A percentile compares a stretch with the other conserved stretches of the same genome.
Evolutionary conservation across 2,329 filamentous ascomycete genomes (phyloP).

Genomic region (Colletotrichum sp.): DNA sequence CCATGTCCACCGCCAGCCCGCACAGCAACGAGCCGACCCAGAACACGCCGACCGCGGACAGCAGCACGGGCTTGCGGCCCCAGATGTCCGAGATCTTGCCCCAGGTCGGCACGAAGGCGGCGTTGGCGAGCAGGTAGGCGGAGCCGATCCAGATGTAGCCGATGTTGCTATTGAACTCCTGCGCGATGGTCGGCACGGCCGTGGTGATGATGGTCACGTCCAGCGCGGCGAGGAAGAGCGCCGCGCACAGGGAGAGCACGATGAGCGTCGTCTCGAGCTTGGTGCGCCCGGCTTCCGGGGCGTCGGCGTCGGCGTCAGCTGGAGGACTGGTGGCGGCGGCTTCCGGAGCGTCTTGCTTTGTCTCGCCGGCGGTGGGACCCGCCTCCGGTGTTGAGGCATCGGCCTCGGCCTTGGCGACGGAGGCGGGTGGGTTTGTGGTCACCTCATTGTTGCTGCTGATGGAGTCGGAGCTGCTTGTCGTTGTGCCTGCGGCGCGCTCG

Average conservation of each 20-base stretch:
- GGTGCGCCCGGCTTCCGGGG: conserved; percentile 40
- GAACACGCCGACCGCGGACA: conserved; percentile 54
- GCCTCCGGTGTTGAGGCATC: neutral
- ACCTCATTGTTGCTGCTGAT: neutral
- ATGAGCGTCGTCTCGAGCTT: conserved; percentile 36
- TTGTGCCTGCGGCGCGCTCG: conserved; percentile 8
- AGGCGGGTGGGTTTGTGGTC: neutral
- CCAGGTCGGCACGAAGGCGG: conserved; percentile 74
- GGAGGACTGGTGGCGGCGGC: neutral
- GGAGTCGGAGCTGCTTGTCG: conserved; percentile 4
- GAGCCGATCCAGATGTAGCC: conserved; percentile 82
- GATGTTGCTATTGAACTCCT: conserved; percentile 63
- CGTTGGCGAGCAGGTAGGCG: conserved; percentile 73
- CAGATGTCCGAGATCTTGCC: conserved; percentile 65
- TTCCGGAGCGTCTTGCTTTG: neutral
- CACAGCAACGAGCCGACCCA: conserved; percentile 56
- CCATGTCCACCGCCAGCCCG: conserved; percentile 49
- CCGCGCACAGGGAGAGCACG: conserved; percentile 22
- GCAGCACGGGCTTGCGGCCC: conserved; percentile 59
- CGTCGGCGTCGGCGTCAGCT: neutral
- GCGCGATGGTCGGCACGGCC: conserved; percentile 64
- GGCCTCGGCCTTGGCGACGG: neutral
- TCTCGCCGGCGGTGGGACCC: neutral
- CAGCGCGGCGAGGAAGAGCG: conserved; percentile 49
- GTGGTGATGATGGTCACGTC: conserved; percentile 66